Evolutionary conservation across 164 flowering plant species (phyloP), one percentile per base, ranked within the genome.

Genomic region (Taxillus chinensis): DNA sequence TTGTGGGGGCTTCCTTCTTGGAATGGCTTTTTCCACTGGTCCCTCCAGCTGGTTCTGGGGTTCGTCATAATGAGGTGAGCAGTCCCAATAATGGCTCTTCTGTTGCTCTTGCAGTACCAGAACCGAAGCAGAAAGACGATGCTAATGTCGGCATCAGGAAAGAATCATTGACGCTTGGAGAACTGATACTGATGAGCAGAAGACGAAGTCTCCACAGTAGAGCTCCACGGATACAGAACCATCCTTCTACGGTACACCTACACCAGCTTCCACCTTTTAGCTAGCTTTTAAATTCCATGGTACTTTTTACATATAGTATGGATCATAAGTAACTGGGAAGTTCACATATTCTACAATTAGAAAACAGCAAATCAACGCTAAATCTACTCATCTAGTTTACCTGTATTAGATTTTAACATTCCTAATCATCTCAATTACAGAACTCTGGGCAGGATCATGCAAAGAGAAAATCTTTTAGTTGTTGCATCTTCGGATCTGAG

Each of bases 121-220:
- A 16, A 8, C 63, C 56, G 39, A 73, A 79, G 4, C 49, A 62
- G 1, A 64, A 49, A 17, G 3, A 13, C 14, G 72, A 71, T 46
- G 64, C 66, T 41, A 72, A 67, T 49, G 16, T 64, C 55, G 72
- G 68, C 54, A 59, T 41, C 2, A 50, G 27, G 40, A 78, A 79
- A 62, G 75, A 72, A 63, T 69, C 86, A 12, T 71, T 64, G n/a
- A 88, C 96, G 10, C 88, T 93, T 14, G 92, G 89, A 55, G 96
- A 93, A 73, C 68, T 90, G 70, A 88, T 86, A 50, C 63, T 80
- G 82, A 77, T 83, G 90, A 88, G 91, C 75, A 70, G 87, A 60
- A 79, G 82, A 72, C 72, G 74, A 63, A 85, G 96, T 63, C 70
- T 62, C 67, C 62, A 61, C 49, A 75, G 75, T 62, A 82, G 76